These are phyloP conservation scores for Fusarium bactridioides DNA, from an alignment of 2,329 filamentous ascomycete genomes.

Conservation along the genomic window DNA sequence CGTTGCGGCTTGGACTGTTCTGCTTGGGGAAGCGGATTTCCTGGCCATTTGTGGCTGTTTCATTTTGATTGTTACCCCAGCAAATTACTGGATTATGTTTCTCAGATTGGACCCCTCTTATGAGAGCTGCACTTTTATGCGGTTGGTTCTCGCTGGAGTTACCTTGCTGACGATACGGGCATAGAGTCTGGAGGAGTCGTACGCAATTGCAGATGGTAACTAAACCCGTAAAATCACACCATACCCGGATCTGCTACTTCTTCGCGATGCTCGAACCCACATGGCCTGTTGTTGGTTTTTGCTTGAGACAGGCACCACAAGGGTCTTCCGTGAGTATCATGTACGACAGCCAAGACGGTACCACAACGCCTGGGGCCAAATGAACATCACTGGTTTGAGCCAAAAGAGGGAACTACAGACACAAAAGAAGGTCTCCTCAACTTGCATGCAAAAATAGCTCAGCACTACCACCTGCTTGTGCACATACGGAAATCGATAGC, in stretches of 20 bases:
- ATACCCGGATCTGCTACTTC: conserved; percentile 30
- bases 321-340: conserved; percentile 30
- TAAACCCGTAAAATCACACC: conserved; percentile 40
- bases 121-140: conserved; percentile 33
- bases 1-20: background rate
- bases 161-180: conserved; percentile 32
- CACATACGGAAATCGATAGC: conserved; percentile 32
- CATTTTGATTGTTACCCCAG: conserved; percentile 19
- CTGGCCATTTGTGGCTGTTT: conserved; percentile 26
- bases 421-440: conserved; percentile 27
- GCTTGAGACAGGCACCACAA: conserved; percentile 24
- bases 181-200: conserved; percentile 10
- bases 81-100: conserved; percentile 28
- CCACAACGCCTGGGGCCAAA: conserved; percentile 30
- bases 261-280: conserved; percentile 34
- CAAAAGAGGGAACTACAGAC: conserved; percentile 28
- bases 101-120: conserved; percentile 37
- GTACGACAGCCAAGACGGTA: conserved; percentile 35
- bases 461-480: conserved; percentile 18
- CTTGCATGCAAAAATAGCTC: conserved; percentile 40
- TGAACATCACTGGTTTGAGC: conserved; percentile 28
- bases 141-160: conserved; percentile 34
- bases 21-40: conserved; percentile 13
- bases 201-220: conserved; percentile 27
- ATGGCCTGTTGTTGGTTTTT: conserved; percentile 33